Evolutionary conservation across 257 asterid genomes (phyloP).

Genomic region (Cordia subcordata): DNA sequence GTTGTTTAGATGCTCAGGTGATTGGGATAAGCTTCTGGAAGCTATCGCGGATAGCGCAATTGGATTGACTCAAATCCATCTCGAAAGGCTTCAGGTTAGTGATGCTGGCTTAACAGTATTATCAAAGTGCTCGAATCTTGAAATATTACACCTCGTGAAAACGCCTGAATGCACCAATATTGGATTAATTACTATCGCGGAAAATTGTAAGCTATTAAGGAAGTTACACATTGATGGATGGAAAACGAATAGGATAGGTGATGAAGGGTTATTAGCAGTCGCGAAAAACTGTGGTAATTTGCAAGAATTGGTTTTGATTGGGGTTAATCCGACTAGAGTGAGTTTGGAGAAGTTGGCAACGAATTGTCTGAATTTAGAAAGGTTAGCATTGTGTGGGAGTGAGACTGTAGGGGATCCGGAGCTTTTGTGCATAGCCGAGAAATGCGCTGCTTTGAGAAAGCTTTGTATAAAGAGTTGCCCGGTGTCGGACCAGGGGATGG

Average conservation of each 20-base stretch:
- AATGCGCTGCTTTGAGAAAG: constrained; percentile 71
- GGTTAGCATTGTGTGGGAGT: constrained; percentile 85
- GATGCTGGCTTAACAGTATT: constrained; percentile 57
- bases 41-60: constrained; percentile 33
- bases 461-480: constrained; percentile 90
- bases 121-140: constrained; percentile 50
- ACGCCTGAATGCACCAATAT: constrained; percentile 70
- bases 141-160: constrained; percentile 80
- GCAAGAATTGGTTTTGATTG: constrained; percentile 78
- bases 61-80: constrained; percentile 58
- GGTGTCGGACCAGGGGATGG: constrained; percentile 73
- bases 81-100: constrained; percentile 80
- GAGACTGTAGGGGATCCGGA: constrained; percentile 84
- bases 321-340: constrained; percentile 64
- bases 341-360: constrained; percentile 59
- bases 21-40: constrained; percentile 79
- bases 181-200: constrained; percentile 62
- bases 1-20: constrained; percentile 79
- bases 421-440: constrained; percentile 70
- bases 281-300: constrained; percentile 63
- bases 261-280: constrained; percentile 72
- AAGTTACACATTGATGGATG: constrained; percentile 88
- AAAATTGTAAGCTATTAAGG: constrained; percentile 56
- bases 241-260: constrained; percentile 79
- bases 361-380: constrained; percentile 64